phyloP scores from a whole-genome alignment of 2,329 filamentous ascomycete species.

The Mollisiaceae sp. region DNA sequence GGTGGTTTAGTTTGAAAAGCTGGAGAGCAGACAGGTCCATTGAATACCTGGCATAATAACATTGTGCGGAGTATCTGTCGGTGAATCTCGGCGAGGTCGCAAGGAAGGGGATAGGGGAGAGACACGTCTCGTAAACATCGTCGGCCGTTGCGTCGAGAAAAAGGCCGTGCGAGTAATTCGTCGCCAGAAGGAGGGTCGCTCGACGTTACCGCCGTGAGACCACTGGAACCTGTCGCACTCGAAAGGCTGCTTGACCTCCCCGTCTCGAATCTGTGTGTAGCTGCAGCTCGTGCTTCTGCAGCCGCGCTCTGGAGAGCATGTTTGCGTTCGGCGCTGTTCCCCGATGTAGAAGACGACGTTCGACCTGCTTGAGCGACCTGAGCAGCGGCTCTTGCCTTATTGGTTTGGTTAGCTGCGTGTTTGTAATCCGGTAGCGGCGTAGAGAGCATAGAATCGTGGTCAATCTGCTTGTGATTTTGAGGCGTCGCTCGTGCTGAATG shows the following conservation, averaged over 20 bases:
- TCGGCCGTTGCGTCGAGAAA: constrained; percentile 77
- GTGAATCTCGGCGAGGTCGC: constrained; percentile 86
- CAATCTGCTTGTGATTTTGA: constrained; percentile 14
- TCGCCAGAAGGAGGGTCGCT: constrained; percentile 34
- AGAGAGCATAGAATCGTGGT: constrained; percentile 40
- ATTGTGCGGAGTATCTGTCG: constrained; percentile 85
- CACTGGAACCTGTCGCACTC: constrained; percentile 39
- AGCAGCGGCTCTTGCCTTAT: constrained; percentile 34
- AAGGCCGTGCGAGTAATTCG: constrained; percentile 52
- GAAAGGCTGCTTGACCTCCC: constrained; percentile 40
- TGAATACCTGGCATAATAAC: constrained; percentile 80
- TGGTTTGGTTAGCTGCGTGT: constrained; percentile 39
- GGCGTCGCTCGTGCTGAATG: constrained; percentile 12
- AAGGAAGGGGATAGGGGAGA: constrained; percentile 82
- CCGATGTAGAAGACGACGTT: constrained; percentile 36
- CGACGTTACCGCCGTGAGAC: constrained; percentile 38
- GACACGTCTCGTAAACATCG: constrained; percentile 79
- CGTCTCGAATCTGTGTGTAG: constrained; percentile 30
- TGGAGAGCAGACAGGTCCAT: constrained; percentile 77
- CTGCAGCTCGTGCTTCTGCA: constrained; percentile 33
- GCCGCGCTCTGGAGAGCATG: constrained; percentile 37
- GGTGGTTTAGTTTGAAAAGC: constrained; percentile 70
- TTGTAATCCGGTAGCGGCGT: constrained; percentile 41
- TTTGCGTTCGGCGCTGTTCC: constrained; percentile 35
- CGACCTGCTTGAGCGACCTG: constrained; percentile 31